Base-by-base conservation (phyloP, 306 rosid species). In the Trifolium subterraneum region DNA sequence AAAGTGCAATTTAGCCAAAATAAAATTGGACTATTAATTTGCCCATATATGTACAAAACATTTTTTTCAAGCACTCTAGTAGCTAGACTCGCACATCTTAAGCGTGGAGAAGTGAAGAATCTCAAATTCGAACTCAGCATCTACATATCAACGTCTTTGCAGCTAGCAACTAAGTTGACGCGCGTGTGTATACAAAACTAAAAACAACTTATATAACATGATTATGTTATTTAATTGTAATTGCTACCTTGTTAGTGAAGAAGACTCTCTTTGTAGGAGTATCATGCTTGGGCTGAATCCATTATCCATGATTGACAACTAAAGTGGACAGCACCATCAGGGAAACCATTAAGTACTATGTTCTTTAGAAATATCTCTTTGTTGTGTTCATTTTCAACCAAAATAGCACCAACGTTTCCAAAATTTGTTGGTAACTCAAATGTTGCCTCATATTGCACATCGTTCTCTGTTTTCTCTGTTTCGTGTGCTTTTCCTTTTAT, bases 231-330 rank as follows among this genome's bases (percentile, higher is more conserved):
- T 29, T 29, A 29, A 29, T 29, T 29, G 33, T 4, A 29, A 29
- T 0, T 29, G 6, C 4, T 29, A 36, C 87, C 87, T 73, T 80
- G 78, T 84, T 25, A 48, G 78, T 29, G 82, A 84, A 84, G 82
- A 83, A 83, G 38, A 79, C 65, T 68, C 87, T 75, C 76, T 68
- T 72, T 0, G 12, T 5, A 16, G 73, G 29, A 65, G 10, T 38
- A 7, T 66, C 64, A 33, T 39, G 41, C 0, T 65, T 75, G 60
- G 82, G 59, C 0, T 84, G 84, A 77, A 84, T 29, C 87, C 87
- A 84, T 58, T 73, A 84, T 29, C 87, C 87, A 84, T 58, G 87
- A 84, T 4, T 80, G 15, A 63, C 87, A 80, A 4, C 47, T 64
- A 72, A 84, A 2, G 13, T 56, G 67, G 6, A 84, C 7, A 29